These are phyloP conservation scores for Alternaria alternata DNA, from an alignment of 2,329 filamentous ascomycete species.

Conservation along the genomic window DNA sequence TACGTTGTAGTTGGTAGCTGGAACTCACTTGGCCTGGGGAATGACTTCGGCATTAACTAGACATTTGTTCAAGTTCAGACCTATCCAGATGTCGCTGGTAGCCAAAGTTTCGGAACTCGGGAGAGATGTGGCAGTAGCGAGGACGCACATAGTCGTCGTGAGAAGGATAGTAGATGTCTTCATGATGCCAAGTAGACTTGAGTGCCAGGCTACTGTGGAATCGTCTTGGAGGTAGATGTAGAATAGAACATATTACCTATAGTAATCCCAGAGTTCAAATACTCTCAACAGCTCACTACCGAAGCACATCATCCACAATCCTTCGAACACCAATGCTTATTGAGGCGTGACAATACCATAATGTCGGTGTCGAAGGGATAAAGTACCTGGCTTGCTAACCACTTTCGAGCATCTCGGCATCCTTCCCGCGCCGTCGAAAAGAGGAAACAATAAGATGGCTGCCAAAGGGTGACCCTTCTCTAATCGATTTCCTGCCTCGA, in stretches of 20 bases:
- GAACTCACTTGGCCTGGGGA: background rate
- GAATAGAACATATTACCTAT: background rate
- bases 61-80: background rate
- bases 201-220: background rate
- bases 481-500: background rate
- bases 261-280: background rate
- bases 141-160: background rate
- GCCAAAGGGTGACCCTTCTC: background rate
- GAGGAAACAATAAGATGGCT: background rate
- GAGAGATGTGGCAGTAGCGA: background rate
- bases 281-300: background rate
- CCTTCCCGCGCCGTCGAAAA: background rate
- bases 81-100: conserved; percentile 1
- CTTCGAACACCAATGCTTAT: background rate
- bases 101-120: background rate
- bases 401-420: background rate
- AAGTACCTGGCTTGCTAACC: background rate
- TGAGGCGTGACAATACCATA: background rate
- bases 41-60: background rate
- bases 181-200: background rate
- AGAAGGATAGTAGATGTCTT: background rate
- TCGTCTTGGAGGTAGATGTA: background rate
- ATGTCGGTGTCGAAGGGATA: background rate
- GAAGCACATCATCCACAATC: background rate
- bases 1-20: background rate